Evolutionary conservation across 2,329 filamentous ascomycete genomes (phyloP), one percentile per base, ranked within the genome.

Genomic region (Didymellaceae sp.): DNA sequence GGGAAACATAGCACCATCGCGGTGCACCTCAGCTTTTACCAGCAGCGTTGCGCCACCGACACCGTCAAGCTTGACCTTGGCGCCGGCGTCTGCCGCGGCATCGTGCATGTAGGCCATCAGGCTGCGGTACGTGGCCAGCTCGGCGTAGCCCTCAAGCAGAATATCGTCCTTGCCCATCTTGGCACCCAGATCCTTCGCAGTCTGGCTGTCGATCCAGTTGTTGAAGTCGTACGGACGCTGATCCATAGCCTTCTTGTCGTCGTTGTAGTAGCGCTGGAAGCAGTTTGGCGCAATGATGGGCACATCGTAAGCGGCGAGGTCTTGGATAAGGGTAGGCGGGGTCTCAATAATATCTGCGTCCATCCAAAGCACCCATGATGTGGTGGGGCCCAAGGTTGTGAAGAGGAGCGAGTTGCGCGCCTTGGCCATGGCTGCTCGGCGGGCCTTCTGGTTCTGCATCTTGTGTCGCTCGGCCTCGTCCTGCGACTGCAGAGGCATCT

Each of bases 1-100:
- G 14, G 94, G 94, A 77, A 99, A 99, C 93, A 97, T 99, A 71
- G 94, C 93, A 16, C 94, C 94, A 68, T 99, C 94, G 20, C 94
- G 86, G 72, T 99, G 94, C 18, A 99, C 94, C 52, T 97, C 92
- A 1, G 92, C 94, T 78, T 96, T 97, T 53, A 99, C 94, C 66
- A 99, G 78, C 57, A 99, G 78, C 1, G 92, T 90, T 1, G 93
- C 95, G 26, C 94, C 94, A 46, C 94, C 94, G 3, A 99, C 94
- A 40, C 94, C 94, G 70, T 99, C 94, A 7, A 99, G 81, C 33
- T 86, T 81, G 42, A 97, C 83, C 67, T 89, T 85, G 26, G 81
- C 75, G 40, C 83, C 78, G 32, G 75, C 72, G 61, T 89, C 82
- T 13, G 62, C 66, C 2, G 61, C 54, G 5, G 82, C 82, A 45